Evolutionary conservation across 371 early-diverging fungal species (phyloP), one percentile per base, ranked within the genome.

Genomic region (Zychaea mexicana): DNA sequence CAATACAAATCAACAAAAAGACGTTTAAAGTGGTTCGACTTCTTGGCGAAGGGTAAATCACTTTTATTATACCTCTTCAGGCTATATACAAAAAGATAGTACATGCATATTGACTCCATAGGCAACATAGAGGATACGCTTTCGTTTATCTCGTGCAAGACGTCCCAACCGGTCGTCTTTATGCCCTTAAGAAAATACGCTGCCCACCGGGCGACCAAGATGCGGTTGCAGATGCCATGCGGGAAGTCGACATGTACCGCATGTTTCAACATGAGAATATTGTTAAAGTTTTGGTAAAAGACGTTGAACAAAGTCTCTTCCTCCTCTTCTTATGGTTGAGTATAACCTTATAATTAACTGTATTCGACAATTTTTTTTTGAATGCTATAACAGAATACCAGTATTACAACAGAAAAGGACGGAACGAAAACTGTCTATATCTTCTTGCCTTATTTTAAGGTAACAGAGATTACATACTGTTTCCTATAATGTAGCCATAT

Each of bases 71-170:
- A 27, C 53, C 28, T 24, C 36, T n/a, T n/a, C 24, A 15, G 21
- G 8, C 31, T 13, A 58, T n/a, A 15, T 2, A 21, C 42, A 24
- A 58, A 19, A 19, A 39, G 21, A 22, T 21, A 3, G 3, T 30
- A 49, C 24, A 47, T 15, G 49, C 28, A 19, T 21, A 31, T 19
- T 62, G 59, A 36, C n/a, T 22, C 7, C 24, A 13, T 55, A 57
- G n/a, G n/a, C n/a, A 9, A 15, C 15, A 42, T 62, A 88, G 92
- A 57, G 92, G 90, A 2, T 92, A 88, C 79, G 86, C 89, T 52
- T 83, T 81, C 57, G 92, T 92, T 9, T 85, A 87, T 59, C 78
- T 92, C 26, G 88, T 88, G 3, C 76, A 86, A 62, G 88, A 89
- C 63, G 66, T 66, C 32, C 63, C 74, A 6, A 76, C 77, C 7